Evolutionary conservation across 139 green algal species (phyloP).

Genomic region (Pleodorina starrii): DNA sequence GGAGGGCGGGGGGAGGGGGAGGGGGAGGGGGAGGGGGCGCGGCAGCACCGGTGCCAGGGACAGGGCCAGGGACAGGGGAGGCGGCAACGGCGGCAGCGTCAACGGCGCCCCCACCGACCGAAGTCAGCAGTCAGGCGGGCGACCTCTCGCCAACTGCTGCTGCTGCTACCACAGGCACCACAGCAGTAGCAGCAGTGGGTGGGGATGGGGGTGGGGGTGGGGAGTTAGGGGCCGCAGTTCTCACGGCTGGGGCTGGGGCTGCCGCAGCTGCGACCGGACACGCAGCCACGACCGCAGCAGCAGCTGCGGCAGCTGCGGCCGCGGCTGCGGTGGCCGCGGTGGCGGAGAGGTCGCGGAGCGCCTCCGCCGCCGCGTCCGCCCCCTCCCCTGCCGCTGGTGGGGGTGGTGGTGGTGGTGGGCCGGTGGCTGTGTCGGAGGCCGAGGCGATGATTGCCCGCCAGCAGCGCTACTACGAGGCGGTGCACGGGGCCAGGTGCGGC

Average conservation of each 20-base stretch:
- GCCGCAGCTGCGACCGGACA: not conserved
- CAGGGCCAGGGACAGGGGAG: not conserved
- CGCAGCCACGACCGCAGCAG: not conserved
- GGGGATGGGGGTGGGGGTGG: not conserved
- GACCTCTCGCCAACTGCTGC: not conserved
- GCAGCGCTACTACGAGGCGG: constrained; percentile 17
- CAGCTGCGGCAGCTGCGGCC: not conserved
- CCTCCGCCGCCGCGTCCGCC: not conserved
- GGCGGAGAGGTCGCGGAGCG: too few relatives aligned
- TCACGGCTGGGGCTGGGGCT: too few relatives aligned
- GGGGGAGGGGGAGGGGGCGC: not conserved
- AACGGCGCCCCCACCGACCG: too few relatives aligned
- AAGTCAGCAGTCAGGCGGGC: not conserved
- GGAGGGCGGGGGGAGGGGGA: not conserved
- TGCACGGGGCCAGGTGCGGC: not conserved
- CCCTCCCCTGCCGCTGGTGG: not conserved
- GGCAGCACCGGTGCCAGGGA: not conserved
- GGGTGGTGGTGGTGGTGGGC: too few relatives aligned
- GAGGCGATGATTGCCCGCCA: constrained; percentile 4
- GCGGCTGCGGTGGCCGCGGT: not conserved
- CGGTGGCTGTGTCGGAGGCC: not conserved
- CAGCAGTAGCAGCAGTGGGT: not conserved
- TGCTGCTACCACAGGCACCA: not conserved
- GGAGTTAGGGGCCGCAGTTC: not conserved
- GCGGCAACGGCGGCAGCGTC: not conserved